phyloP scores from a whole-genome alignment of 2,329 filamentous ascomycete genomes.

The Didymella lethalis region DNA sequence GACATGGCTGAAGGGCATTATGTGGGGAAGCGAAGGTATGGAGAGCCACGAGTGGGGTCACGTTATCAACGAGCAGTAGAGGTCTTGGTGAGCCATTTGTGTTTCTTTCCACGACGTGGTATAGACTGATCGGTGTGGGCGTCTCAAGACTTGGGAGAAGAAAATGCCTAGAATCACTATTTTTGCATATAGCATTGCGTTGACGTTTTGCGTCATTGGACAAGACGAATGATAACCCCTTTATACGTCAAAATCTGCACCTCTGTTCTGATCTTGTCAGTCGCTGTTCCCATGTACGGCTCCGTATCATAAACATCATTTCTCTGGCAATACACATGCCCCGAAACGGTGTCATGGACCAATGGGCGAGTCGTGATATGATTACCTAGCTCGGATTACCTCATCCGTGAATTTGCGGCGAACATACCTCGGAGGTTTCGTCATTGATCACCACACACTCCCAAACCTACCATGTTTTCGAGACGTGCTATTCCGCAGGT shows the following conservation, averaged over 20 bases:
- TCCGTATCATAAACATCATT: background rate
- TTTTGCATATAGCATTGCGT: conserved; percentile 18
- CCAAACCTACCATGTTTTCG: conserved; percentile 46
- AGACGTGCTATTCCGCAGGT: conserved; percentile 50
- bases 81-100: background rate
- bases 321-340: background rate
- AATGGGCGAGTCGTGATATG: conserved; percentile 25
- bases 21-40: conserved; percentile 56
- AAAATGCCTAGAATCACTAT: conserved; percentile 2
- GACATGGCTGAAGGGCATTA: conserved; percentile 58
- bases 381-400: conserved; percentile 27
- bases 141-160: conserved; percentile 2
- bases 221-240: conserved; percentile 3
- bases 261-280: background rate
- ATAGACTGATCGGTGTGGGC: conserved; percentile 6
- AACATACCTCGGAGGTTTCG: conserved; percentile 31
- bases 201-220: conserved; percentile 6
- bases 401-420: conserved; percentile 42
- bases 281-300: background rate
- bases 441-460: conserved; percentile 24
- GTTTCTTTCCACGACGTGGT: background rate
- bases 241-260: background rate
- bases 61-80: conserved; percentile 52
- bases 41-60: conserved; percentile 58
- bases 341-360: background rate